phyloP scores from a whole-genome alignment of 2,329 filamentous ascomycete genomes.

The Colletotrichum sp. region DNA sequence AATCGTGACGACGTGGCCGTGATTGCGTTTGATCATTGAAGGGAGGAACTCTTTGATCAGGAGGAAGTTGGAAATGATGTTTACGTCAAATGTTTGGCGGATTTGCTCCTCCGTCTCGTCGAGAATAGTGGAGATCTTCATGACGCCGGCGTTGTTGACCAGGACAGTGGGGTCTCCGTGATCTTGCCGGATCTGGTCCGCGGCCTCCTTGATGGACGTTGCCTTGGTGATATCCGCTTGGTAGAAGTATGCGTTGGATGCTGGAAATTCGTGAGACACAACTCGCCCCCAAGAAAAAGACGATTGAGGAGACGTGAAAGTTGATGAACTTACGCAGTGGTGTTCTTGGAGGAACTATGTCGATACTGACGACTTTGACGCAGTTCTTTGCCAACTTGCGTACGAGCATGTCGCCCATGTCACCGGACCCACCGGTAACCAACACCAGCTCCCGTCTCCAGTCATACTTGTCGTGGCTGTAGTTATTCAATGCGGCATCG shows the following conservation, averaged over 20 bases:
- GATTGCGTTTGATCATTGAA: slow-evolving; percentile 48
- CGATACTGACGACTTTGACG: slow-evolving; percentile 11
- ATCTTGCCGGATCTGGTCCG: slow-evolving; percentile 42
- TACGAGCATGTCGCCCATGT: background rate
- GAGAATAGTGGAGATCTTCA: slow-evolving; percentile 36
- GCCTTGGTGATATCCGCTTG: slow-evolving; percentile 5
- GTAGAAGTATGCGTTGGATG: slow-evolving; percentile 11
- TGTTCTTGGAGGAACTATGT: background rate
- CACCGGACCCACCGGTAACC: slow-evolving; percentile 12
- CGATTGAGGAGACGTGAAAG: background rate
- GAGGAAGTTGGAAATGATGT: slow-evolving; percentile 51
- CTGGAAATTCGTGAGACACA: background rate
- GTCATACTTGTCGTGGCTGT: slow-evolving; percentile 7
- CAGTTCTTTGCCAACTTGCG: slow-evolving; percentile 14
- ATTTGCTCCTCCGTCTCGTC: slow-evolving; percentile 42
- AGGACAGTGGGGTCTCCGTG: slow-evolving; percentile 39
- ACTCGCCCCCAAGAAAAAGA: background rate
- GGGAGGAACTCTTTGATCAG: slow-evolving; percentile 52
- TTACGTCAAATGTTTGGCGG: slow-evolving; percentile 51
- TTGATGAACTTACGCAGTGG: background rate
- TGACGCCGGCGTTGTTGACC: slow-evolving; percentile 46
- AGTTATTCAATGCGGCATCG: slow-evolving; percentile 2
- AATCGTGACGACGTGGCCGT: slow-evolving; percentile 58
- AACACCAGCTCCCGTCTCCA: slow-evolving; percentile 36
- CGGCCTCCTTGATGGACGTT: slow-evolving; percentile 40